Base-by-base conservation (phyloP, 257 asterid genomes). In the Solanum virginianum region DNA sequence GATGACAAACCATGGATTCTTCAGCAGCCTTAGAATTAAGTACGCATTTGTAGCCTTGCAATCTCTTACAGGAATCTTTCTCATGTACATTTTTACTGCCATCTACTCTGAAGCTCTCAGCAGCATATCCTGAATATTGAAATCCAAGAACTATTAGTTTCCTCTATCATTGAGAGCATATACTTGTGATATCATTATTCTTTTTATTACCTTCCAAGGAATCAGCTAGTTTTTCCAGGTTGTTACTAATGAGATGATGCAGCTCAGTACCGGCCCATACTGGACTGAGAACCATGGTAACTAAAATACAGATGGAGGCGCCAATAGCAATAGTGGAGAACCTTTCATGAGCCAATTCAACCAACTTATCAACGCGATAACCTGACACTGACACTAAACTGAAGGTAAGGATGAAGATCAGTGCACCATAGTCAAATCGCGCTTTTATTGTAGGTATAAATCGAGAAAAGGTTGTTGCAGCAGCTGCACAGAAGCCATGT, bases 251-350 rank as follows among this genome's bases (percentile, higher is more conserved):
- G 56, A 94, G 96, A 88, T 69, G 71, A 68, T 95, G 98, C 24
- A 95, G 94, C 87, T 95, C 97, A 10, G 72, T 87, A 49, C 98
- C 97, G 10, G 98, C 98, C 98, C 98, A 95, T 1, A 92, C 95
- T 5, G 98, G 98, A 88, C 79, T 89, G 80, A 94, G 66, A 69
- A 91, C 80, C 91, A 92, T 89, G 93, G 87, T 89, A 56, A 82
- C 91, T 3, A 90, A 41, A 84, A 95, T 83, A 91, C 98, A 95
- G 39, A 95, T 91, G 84, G 94, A 88, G 43, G 94, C 88, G 82
- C 98, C 98, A 39, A 94, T 92, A 1, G 93, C 95, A 80, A 94
- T 92, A 4, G 98, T 95, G 69, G 95, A 85, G 43, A 94, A 18
- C 66, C 98, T 92, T 13, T 92, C 84, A 47, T 89, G 92, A 84